Percentiles rank a stretch among this genome's conserved stretches.
Evolutionary conservation across 176 grass and related monocot species (phyloP).

Genomic region (Microstegium vimineum): DNA sequence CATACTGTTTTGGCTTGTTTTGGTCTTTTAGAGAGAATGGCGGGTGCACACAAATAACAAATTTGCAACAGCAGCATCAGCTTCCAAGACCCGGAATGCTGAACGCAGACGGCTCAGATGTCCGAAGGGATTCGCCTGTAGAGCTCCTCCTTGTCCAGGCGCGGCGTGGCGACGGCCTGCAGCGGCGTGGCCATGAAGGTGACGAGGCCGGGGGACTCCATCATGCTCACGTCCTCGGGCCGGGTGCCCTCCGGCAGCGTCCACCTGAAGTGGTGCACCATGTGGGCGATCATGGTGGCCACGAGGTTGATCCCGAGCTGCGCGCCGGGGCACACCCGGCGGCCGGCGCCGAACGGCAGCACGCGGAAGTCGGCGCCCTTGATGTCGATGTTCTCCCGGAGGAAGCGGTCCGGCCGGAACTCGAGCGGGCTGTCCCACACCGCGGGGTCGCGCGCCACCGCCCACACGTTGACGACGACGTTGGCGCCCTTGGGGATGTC

Average conservation of each 20-base stretch:
- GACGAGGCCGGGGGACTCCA: constrained; percentile 46
- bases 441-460: constrained; percentile 41
- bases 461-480: constrained; percentile 62
- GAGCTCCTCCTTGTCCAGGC: constrained; percentile 35
- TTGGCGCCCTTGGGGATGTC: constrained; percentile 50
- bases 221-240: constrained; percentile 44
- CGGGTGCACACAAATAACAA: neutral
- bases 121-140: constrained; percentile 42
- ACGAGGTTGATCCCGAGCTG: constrained; percentile 71
- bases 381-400: constrained; percentile 46
- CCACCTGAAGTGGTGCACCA: constrained; percentile 64
- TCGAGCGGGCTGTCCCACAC: constrained; percentile 51
- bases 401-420: constrained; percentile 52
- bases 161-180: constrained; percentile 39
- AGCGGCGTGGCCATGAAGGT: constrained; percentile 61
- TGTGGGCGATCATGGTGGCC: constrained; percentile 49
- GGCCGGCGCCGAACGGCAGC: constrained; percentile 55
- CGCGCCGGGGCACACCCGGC: constrained; percentile 56
- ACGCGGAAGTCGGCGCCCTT: constrained; percentile 62
- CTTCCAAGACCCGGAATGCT: neutral
- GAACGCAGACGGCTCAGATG: constrained; percentile 8
- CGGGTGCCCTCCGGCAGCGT: constrained; percentile 29
- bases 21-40: neutral
- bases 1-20: too few relatives aligned
- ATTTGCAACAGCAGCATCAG: neutral